Evolutionary conservation across 2,329 filamentous ascomycete species (phyloP).

Genomic region (Colletotrichum musicola): DNA sequence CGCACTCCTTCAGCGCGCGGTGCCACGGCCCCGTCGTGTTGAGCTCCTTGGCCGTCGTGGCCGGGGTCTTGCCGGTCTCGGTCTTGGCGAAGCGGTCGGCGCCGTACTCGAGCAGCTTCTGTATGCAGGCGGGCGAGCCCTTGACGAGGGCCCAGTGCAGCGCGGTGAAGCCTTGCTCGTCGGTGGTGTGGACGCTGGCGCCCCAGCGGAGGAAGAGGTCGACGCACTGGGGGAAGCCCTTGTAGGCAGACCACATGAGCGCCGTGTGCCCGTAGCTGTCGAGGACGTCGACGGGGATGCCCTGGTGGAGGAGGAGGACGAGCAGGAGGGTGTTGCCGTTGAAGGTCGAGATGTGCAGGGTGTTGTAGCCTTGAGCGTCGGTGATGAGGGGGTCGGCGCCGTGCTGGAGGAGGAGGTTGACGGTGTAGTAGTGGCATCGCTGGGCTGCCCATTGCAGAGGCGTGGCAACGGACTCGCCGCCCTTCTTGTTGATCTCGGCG

Average conservation of each 20-base stretch:
- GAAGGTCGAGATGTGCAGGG: constrained; percentile 95
- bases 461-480: constrained; percentile 94
- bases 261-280: constrained; percentile 93
- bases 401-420: constrained; percentile 90
- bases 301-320: constrained; percentile 90
- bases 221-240: constrained; percentile 92
- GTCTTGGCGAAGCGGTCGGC: constrained; percentile 94
- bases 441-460: constrained; percentile 98
- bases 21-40: constrained; percentile 87
- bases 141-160: constrained; percentile 98
- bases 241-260: constrained; percentile 99
- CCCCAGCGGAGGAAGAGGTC: constrained; percentile 96
- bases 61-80: constrained; percentile 89
- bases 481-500: constrained; percentile 94
- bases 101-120: constrained; percentile 96
- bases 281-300: constrained; percentile 91
- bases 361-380: constrained; percentile 97
- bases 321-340: constrained; percentile 95
- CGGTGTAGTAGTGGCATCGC: constrained; percentile 95
- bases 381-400: constrained; percentile 93
- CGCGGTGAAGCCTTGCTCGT: constrained; percentile 94
- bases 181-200: constrained; percentile 88
- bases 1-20: constrained; percentile 83
- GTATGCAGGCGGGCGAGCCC: constrained; percentile 87
- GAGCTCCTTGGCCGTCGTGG: constrained; percentile 88